These are phyloP conservation scores for Lentinula lateritia DNA, from an alignment of 768 basidiomycete genomes.

Conservation along the genomic window DNA sequence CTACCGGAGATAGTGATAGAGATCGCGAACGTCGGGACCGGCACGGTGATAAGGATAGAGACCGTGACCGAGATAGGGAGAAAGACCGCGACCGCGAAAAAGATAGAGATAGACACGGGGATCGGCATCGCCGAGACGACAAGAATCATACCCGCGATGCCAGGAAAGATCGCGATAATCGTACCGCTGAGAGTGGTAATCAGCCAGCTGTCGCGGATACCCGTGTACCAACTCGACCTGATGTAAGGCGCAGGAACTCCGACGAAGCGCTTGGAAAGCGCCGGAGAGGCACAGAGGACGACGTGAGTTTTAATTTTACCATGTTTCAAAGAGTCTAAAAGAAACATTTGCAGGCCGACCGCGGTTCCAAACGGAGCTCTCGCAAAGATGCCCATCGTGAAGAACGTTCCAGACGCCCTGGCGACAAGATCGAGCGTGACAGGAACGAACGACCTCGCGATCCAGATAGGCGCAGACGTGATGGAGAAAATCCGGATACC, in stretches of 20 bases:
- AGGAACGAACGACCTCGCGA: conserved; percentile 53
- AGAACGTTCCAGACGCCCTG: conserved; percentile 54
- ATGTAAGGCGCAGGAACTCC: conserved; percentile 49
- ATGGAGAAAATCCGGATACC: conserved; percentile 49
- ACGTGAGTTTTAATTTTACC: conserved; percentile 40
- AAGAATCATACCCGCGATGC: conserved; percentile 57
- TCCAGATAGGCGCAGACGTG: conserved; percentile 60
- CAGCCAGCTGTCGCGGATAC: conserved; percentile 38
- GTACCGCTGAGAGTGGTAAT: conserved; percentile 26
- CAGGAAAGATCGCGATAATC: conserved; percentile 55
- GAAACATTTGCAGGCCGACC: conserved; percentile 46
- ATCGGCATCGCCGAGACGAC: conserved; percentile 53
- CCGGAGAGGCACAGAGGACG: conserved; percentile 63
- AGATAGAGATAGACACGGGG: conserved; percentile 46
- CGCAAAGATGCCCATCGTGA: conserved; percentile 76
- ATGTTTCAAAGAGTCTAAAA: not conserved
- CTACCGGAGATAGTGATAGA: conserved; percentile 35
- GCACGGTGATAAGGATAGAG: conserved; percentile 30
- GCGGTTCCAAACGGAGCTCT: conserved; percentile 74
- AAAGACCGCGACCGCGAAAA: conserved; percentile 26
- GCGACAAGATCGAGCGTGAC: conserved; percentile 58
- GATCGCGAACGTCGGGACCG: conserved; percentile 41
- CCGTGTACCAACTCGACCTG: conserved; percentile 55
- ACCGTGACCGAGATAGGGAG: conserved; percentile 41
- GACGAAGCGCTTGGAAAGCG: conserved; percentile 75